phyloP scores from a whole-genome alignment of 345 rosid species.

The Brassica carinata region DNA sequence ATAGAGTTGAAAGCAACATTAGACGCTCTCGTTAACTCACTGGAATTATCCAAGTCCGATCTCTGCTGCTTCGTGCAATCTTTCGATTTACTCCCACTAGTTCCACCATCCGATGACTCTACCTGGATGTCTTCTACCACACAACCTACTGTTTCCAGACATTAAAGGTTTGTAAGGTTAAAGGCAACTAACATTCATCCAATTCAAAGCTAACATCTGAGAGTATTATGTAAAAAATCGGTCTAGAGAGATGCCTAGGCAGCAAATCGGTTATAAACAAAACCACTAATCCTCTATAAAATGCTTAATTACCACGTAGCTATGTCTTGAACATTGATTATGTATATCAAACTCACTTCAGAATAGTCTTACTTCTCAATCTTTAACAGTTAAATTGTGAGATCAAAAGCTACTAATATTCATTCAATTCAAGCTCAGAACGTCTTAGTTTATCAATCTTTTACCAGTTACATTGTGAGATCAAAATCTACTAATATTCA shows the following conservation, averaged over 20 bases:
- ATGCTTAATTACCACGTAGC: too few relatives aligned
- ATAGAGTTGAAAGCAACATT: constrained; percentile 56
- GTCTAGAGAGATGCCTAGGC: background rate
- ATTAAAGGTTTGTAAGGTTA: background rate
- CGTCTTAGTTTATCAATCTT: background rate
- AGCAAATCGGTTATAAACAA: background rate
- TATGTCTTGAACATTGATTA: background rate
- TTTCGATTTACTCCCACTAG: constrained; percentile 43
- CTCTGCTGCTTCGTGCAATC: constrained; percentile 39
- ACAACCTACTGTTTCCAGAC: constrained; percentile 32
- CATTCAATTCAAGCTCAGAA: background rate
- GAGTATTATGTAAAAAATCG: background rate
- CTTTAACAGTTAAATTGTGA: background rate
- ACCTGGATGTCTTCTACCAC: constrained; percentile 45
- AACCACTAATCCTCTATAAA: background rate
- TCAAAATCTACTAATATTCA: too few relatives aligned
- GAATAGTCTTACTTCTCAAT: background rate
- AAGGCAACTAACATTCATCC: background rate
- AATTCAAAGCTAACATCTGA: background rate
- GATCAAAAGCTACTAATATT: background rate
- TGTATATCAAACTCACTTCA: background rate
- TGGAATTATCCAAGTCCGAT: constrained; percentile 24
- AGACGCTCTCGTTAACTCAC: constrained; percentile 40
- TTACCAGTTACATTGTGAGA: background rate
- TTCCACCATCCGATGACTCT: constrained; percentile 37